These are phyloP conservation scores for Arctostaphylos glauca DNA, from an alignment of 148 eudicot genomes.

Conservation along the genomic window DNA sequence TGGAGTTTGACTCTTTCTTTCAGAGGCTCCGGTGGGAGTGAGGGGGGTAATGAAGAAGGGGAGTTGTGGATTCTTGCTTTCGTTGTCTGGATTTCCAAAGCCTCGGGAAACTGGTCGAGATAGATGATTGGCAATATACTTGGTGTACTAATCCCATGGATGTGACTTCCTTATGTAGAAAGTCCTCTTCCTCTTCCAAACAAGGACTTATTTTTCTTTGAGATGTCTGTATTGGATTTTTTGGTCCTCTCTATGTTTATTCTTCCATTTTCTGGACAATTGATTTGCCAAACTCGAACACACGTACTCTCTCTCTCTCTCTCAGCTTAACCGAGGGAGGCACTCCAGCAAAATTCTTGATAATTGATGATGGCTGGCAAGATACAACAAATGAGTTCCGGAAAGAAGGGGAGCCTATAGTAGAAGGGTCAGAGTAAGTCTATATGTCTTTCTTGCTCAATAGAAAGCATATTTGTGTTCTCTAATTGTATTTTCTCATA, in stretches of 20 bases:
- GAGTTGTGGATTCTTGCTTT: too few relatives aligned
- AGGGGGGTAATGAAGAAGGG: too few relatives aligned
- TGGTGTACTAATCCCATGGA: not conserved
- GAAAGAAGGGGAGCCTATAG: slow-evolving; percentile 39
- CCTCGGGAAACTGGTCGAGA: too few relatives aligned
- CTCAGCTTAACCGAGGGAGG: slow-evolving; percentile 38
- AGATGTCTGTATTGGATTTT: not conserved
- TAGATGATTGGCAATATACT: not conserved
- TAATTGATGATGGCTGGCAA: slow-evolving; percentile 53
- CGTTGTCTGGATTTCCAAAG: too few relatives aligned
- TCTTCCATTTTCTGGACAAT: not conserved
- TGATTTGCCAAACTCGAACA: not conserved
- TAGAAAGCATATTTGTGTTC: not conserved
- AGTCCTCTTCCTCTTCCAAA: not conserved
- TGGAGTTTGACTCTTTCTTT: too few relatives aligned
- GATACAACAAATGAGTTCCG: slow-evolving; percentile 36
- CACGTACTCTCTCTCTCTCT: not conserved
- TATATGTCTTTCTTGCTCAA: not conserved
- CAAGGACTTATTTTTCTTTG: not conserved
- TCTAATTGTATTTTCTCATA: slow-evolving; percentile 10
- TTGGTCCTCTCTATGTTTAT: not conserved
- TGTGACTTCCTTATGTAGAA: not conserved
- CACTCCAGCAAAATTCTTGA: slow-evolving; percentile 36
- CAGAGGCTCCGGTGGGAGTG: too few relatives aligned
- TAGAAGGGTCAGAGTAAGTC: slow-evolving; percentile 41